A percentile compares a stretch with the other conserved stretches of the same genome.
Evolutionary conservation across 2,329 filamentous ascomycete genomes (phyloP).

Genomic region (Botrytis fragariae): DNA sequence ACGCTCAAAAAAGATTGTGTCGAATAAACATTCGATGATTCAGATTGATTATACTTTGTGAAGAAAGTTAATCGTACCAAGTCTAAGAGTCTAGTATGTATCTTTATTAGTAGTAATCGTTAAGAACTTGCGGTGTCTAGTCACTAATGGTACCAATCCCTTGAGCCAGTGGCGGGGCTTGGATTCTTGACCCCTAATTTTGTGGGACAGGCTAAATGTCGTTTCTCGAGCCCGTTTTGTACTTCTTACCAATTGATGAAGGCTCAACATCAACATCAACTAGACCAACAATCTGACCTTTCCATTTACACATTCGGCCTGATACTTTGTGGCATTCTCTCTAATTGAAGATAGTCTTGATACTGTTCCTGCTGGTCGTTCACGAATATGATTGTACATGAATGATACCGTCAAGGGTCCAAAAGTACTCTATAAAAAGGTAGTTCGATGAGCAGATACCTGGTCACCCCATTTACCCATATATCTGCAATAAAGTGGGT

Average conservation of each 20-base stretch:
- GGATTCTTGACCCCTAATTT: neutral
- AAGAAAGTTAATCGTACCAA: neutral
- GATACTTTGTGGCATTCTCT: neutral
- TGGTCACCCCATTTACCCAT: neutral
- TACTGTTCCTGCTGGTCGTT: neutral
- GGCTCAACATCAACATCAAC: neutral
- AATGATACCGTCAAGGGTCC: neutral
- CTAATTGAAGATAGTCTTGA: neutral
- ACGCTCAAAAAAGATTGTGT: neutral
- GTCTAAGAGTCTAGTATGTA: neutral
- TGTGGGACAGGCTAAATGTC: neutral
- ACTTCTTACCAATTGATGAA: neutral
- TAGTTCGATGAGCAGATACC: neutral
- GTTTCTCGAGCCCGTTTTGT: neutral
- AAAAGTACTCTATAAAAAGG: neutral
- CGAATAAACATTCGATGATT: neutral
- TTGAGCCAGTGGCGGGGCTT: neutral
- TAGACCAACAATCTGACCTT: neutral
- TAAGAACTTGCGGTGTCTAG: slow-evolving; percentile 4
- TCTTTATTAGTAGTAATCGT: neutral
- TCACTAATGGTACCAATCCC: neutral
- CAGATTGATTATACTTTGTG: neutral
- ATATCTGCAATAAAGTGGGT: neutral
- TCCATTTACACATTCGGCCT: neutral
- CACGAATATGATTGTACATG: neutral